Percentiles rank a stretch among this genome's conserved stretches.
These are phyloP conservation scores for Lipomyces sp. DNA, from an alignment of 805 yeast species.

Conservation along the genomic window DNA sequence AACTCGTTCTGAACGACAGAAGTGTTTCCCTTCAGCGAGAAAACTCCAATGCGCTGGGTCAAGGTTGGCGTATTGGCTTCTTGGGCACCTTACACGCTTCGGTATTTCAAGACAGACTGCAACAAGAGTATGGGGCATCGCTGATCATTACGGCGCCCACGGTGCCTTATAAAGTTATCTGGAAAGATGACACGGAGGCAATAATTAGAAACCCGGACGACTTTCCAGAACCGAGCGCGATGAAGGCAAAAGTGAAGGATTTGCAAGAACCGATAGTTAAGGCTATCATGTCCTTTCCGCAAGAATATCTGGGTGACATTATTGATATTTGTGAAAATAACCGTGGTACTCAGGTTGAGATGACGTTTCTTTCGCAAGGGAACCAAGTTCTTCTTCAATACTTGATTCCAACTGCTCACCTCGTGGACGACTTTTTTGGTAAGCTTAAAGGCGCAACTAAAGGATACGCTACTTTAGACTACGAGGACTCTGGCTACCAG, in stretches of 20 bases:
- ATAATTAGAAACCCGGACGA: conserved; percentile 87
- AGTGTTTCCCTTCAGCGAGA: conserved; percentile 87
- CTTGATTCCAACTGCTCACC: conserved; percentile 77
- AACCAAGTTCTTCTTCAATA: conserved; percentile 73
- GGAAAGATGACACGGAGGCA: conserved; percentile 58
- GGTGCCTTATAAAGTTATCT: conserved; percentile 82
- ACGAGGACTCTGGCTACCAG: conserved; percentile 87
- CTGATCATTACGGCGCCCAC: conserved; percentile 93
- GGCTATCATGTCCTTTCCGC: conserved; percentile 86
- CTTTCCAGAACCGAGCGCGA: conserved; percentile 62
- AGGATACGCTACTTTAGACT: conserved; percentile 93
- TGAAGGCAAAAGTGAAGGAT: conserved; percentile 46
- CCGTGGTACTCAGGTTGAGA: conserved; percentile 77
- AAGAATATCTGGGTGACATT: conserved; percentile 81
- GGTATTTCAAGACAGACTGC: conserved; percentile 86
- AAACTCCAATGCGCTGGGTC: conserved; percentile 90
- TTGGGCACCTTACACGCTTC: conserved; percentile 93
- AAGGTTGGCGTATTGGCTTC: conserved; percentile 97
- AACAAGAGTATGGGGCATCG: conserved; percentile 90
- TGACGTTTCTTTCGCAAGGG: conserved; percentile 71
- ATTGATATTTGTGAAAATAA: conserved; percentile 81
- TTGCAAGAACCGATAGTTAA: conserved; percentile 84
- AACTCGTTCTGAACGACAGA: conserved; percentile 84
- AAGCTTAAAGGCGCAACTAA: conserved; percentile 82
- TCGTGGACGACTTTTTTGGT: conserved; percentile 95